Conservation (phyloP, 2,329 filamentous ascomycete species). For the Exophiala spinifera region DNA sequence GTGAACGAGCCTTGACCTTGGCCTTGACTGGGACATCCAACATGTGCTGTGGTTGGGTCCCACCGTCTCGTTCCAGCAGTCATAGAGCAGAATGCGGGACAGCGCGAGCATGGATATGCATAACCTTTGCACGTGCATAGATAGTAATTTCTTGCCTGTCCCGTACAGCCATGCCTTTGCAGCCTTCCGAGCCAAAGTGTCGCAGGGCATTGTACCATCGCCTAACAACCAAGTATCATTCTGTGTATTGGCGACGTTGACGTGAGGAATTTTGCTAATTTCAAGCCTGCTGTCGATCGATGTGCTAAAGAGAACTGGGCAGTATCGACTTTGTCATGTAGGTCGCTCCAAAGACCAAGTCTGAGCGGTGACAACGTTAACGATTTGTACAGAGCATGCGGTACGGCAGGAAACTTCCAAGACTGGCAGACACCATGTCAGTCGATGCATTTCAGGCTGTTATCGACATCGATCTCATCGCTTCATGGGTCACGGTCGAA, state of each 20-base stretch:
- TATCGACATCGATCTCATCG: constrained; percentile 16
- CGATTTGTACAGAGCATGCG: constrained; percentile 2
- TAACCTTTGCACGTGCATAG: no score
- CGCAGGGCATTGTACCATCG: no score
- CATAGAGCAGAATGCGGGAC: no score
- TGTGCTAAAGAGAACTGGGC: constrained; percentile 83
- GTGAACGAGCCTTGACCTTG: no score
- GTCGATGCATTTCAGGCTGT: constrained; percentile 17
- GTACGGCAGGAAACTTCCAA: constrained; percentile 19
- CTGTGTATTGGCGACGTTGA: constrained; percentile 72
- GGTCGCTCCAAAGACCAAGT: constrained; percentile 35
- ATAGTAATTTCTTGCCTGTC: no score
- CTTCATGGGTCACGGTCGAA: constrained; percentile 15
- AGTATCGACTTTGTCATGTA: constrained; percentile 84
- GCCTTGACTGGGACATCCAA: no score
- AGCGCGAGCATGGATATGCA: no score
- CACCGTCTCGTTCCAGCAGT: no score
- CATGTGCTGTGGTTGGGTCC: no score
- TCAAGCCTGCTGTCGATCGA: constrained; percentile 70
- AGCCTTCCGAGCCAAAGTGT: no score
- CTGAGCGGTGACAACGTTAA: not conserved
- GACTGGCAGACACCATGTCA: constrained; percentile 5
- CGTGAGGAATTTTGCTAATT: constrained; percentile 67
- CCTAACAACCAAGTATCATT: constrained; percentile 76
- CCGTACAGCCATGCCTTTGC: no score